Percentiles rank a stretch among this genome's conserved stretches.
Evolutionary conservation across 257 asterid species (phyloP).

Genomic region (Forsythia suspensa): DNA sequence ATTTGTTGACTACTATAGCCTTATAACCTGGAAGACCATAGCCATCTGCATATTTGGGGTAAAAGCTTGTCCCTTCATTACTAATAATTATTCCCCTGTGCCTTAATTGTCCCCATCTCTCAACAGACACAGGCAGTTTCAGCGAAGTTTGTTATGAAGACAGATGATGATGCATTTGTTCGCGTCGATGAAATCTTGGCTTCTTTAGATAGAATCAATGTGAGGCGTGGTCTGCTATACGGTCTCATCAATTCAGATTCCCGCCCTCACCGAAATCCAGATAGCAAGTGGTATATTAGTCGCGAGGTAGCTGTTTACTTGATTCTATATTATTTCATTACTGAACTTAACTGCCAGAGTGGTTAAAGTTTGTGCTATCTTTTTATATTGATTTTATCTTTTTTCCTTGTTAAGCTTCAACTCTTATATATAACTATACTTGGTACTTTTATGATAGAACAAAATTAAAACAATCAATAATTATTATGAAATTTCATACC

Average conservation of each 20-base stretch:
- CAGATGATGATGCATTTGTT: conserved; percentile 97
- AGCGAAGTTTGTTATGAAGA: conserved; percentile 92
- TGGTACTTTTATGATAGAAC: too few species aligned
- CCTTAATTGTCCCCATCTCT: conserved; percentile 46
- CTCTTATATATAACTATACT: too few species aligned
- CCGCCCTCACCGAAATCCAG: conserved; percentile 74
- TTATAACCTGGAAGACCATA: conserved; percentile 89
- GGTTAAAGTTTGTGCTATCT: too few species aligned
- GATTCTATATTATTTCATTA: conserved; percentile 12
- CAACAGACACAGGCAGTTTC: conserved; percentile 83
- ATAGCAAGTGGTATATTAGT: conserved; percentile 97
- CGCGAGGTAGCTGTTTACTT: conserved; percentile 56
- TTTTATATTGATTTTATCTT: too few species aligned
- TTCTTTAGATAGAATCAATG: conserved; percentile 55
- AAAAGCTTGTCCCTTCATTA: conserved; percentile 43
- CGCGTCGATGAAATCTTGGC: conserved; percentile 84
- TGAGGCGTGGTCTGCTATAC: conserved; percentile 74
- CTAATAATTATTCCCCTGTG: conserved; percentile 18
- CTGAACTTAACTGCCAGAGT: too few species aligned
- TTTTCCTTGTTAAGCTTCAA: too few species aligned
- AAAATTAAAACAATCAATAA: too few species aligned
- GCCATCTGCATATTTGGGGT: conserved; percentile 97
- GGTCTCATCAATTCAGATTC: conserved; percentile 88
- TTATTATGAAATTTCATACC: too few species aligned
- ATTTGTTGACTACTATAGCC: conserved; percentile 86